These are phyloP conservation scores for Acrocalymma vagum DNA, from an alignment of 2,329 filamentous ascomycete genomes.

Conservation along the genomic window DNA sequence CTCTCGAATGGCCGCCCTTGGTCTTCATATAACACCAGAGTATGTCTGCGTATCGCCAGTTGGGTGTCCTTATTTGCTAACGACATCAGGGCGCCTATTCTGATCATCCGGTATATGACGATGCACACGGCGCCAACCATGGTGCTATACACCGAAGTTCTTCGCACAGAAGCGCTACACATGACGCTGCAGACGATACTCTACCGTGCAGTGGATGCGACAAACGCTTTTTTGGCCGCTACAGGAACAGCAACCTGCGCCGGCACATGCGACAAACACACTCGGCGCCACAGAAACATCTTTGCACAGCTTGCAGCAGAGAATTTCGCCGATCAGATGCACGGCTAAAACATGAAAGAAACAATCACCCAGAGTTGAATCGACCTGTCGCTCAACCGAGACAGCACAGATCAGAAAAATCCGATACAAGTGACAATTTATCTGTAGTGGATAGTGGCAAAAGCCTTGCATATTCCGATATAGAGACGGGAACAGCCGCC, in stretches of 20 bases:
- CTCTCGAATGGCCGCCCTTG: too few species aligned
- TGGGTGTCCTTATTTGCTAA: too few species aligned
- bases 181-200: background rate
- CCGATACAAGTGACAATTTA: background rate
- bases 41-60: too few species aligned
- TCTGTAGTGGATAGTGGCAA: background rate
- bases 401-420: background rate
- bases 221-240: constrained; percentile 14
- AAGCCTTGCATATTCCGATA: background rate
- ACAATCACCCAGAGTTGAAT: constrained; percentile 13
- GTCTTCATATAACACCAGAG: too few species aligned
- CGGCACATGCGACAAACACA: constrained; percentile 19
- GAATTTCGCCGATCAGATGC: constrained; percentile 17
- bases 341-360: constrained; percentile 16
- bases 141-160: too few species aligned
- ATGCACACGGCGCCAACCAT: too few species aligned
- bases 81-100: too few species aligned
- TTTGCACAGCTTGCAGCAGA: constrained; percentile 11
- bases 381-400: background rate
- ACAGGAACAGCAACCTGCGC: constrained; percentile 15
- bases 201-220: constrained; percentile 10
- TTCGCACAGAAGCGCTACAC: too few species aligned
- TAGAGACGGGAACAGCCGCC: background rate
- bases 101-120: too few species aligned
- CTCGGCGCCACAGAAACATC: background rate